Evolutionary conservation across 2,329 filamentous ascomycete species (phyloP), one percentile per base, ranked within the genome.

Genomic region (Colletotrichum cordylinicola): DNA sequence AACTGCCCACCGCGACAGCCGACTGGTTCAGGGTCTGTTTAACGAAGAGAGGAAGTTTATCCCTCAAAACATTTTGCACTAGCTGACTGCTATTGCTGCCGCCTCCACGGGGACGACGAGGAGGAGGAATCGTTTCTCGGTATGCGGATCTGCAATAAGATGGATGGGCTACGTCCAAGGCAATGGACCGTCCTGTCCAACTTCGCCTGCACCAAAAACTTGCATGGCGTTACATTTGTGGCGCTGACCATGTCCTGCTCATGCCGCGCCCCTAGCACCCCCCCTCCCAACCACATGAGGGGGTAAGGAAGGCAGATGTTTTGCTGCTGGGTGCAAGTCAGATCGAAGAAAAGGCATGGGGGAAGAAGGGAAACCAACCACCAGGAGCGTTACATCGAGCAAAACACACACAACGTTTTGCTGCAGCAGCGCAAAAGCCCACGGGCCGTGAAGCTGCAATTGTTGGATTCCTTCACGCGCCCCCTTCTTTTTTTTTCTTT

Each of bases 171-270:
- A 12, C 37, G 69, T 31, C 64, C 70, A 72, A 56, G 69, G 27
- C 55, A 62, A 66, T 8, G 27, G 35, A 8, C n/a, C 70, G 33
- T 48, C 35, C 43, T 35, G 24, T 37, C 73, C 73, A 75, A 72
- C 61, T 39, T 61, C 13, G 67, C 55, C 67, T 62, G 67, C n/a
- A 52, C 24, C 67, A 52, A 55, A 69, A 70, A 70, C 67, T 43
- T 70, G 67, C 58, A 64, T 71, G 60, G 60, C 39, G 68, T 71
- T 70, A 52, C 67, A 70, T 62, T 52, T 70, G 56, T 70, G 67
- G 67, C 67, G 67, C 39, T 70, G 33, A 39, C 43, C 52, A 56
- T 56, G 29, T 56, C 18, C n/a, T 18, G 39, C 27, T 33, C n/a
- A 13, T 24, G 21, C 21, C 27, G 55, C 24, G 18, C 21, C 21